Conservation (phyloP, 148 eudicot genomes). For the Bassia scoparia region DNA sequence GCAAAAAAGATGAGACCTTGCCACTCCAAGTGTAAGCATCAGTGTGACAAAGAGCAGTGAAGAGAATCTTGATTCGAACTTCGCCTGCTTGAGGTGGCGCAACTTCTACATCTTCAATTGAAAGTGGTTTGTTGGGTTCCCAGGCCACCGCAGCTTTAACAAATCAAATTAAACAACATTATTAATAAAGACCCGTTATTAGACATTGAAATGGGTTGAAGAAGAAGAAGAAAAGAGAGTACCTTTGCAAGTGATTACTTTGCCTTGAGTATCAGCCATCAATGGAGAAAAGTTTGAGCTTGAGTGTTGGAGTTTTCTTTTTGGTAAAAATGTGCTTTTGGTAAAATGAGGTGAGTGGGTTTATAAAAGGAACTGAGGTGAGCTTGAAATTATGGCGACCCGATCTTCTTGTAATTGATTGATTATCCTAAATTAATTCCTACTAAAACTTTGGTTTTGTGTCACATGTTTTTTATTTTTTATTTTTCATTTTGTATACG, state of each 20-base stretch:
- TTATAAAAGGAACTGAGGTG: too few relatives aligned
- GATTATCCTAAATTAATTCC: too few relatives aligned
- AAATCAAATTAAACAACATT: constrained; percentile 5
- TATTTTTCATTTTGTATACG: too few relatives aligned
- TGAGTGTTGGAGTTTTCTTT: not conserved
- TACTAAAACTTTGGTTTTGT: too few relatives aligned
- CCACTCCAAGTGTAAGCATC: constrained; percentile 99
- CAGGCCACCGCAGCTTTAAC: constrained; percentile 90
- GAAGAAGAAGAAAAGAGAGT: not conserved
- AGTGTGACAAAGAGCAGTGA: constrained; percentile 94
- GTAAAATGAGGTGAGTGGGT: not conserved
- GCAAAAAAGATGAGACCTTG: constrained; percentile 47
- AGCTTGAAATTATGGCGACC: too few relatives aligned
- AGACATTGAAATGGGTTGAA: not conserved
- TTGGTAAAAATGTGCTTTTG: not conserved
- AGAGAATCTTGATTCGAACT: constrained; percentile 78
- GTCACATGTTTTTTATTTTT: not conserved
- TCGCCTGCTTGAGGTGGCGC: constrained; percentile 98
- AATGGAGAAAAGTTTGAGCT: not conserved
- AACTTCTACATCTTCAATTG: constrained; percentile 89
- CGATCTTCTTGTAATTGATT: too few relatives aligned
- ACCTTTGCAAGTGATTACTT: constrained; percentile 99
- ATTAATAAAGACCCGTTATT: not conserved
- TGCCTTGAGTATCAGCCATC: constrained; percentile 73
- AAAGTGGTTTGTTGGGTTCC: constrained; percentile 87